Conservation (phyloP, 441 rosid species). For the Raphanus hybrid region DNA sequence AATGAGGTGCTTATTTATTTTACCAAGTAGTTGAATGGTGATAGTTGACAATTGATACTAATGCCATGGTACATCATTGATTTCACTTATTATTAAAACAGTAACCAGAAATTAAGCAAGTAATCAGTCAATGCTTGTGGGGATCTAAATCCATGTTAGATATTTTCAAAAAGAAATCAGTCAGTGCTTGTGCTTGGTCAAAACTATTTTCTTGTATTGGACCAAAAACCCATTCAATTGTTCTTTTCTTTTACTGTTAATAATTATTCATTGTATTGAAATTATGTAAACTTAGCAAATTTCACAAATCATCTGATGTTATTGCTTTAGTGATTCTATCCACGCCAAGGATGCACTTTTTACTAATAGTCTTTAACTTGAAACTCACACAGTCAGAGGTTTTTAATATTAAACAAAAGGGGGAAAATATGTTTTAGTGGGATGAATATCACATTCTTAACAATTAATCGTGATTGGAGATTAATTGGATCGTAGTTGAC, state of each 20-base stretch:
- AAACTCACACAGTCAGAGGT: background rate
- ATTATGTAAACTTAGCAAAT: background rate
- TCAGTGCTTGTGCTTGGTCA: background rate
- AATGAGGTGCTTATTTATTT: background rate
- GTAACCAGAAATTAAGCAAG: background rate
- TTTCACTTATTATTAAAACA: background rate
- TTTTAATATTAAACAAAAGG: background rate
- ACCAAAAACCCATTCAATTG: background rate
- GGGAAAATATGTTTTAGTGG: background rate
- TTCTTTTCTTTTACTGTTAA: background rate
- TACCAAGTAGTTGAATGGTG: conserved; percentile 1
- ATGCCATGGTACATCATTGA: background rate
- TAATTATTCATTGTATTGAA: background rate
- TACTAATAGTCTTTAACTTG: background rate
- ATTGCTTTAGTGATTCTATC: background rate
- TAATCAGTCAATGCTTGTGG: background rate
- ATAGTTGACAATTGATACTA: background rate
- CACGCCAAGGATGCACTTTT: background rate
- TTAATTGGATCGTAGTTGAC: background rate
- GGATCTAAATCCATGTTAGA: too few species aligned
- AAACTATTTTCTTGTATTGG: background rate
- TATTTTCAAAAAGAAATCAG: background rate
- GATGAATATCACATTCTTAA: background rate
- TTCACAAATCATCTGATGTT: background rate
- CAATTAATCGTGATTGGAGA: background rate